Base-by-base conservation (phyloP, 2,329 filamentous ascomycete species). In the Verticillium nonalfalfae region DNA sequence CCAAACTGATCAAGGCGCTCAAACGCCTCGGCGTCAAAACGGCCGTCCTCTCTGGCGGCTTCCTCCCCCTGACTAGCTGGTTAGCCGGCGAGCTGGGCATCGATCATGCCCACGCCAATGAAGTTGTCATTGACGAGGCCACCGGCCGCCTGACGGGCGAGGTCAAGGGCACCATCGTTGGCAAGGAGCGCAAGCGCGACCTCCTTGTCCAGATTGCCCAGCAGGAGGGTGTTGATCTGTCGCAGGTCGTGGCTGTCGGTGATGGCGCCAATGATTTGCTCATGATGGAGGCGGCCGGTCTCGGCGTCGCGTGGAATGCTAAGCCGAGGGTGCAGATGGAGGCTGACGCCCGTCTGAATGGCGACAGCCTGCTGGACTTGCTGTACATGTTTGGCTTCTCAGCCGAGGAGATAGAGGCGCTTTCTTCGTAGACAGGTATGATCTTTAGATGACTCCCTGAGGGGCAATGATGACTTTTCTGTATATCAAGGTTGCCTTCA, bases 11-110 rank as follows among this genome's bases (percentile, higher is more conserved):
- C 65, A 83, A 76, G 63, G 89, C 88, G 0, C 78, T 99, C 59
- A 93, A 90, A 75, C 81, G 83, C 26, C 78, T 96, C 5, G 94
- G 94, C 7, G 89, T 90, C 75, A 94, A 91, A 76, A 92, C 93
- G 1, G 95, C 93, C 0, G 94, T 99, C 5, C 77, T 97, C 36
- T 96, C 92, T 38, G 95, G 95, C 55, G 95, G 95, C 0, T 99
- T 99, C 76, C 86, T 91, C 65, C 93, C 94, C 0, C 78, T 98
- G 65, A 96, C 95, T 0, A 83, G 86, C 61, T 98, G 93, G 91
- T 84, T 98, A 39, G 93, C 91, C 15, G 80, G 80, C 50, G 82
- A 91, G 69, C 79, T 99, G 33, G 91, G 91, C 14, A 85, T 99
- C 61, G 91, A 98, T 74, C 88, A 97, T 71, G 93, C 91, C 0